phyloP scores from a whole-genome alignment of 768 basidiomycete species.

The Kwoniella sp. region DNA sequence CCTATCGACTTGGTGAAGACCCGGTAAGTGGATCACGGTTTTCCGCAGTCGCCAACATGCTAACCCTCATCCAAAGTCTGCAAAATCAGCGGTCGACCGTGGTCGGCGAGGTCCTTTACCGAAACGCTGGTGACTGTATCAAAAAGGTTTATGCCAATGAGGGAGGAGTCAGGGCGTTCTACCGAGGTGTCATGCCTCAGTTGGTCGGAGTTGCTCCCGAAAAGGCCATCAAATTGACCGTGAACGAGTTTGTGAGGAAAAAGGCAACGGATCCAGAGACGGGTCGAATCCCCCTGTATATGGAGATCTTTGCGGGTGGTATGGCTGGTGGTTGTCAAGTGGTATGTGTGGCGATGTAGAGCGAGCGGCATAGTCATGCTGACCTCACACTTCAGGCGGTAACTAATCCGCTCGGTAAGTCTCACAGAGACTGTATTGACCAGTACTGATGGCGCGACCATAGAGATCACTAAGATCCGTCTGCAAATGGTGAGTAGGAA shows the following conservation, averaged over 20 bases:
- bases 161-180: constrained; percentile 77
- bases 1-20: constrained; percentile 64
- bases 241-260: constrained; percentile 83
- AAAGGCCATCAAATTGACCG: constrained; percentile 88
- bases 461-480: constrained; percentile 45
- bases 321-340: constrained; percentile 96
- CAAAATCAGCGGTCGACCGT: constrained; percentile 97
- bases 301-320: constrained; percentile 90
- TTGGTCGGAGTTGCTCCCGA: constrained; percentile 60
- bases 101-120: constrained; percentile 93
- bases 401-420: constrained; percentile 77
- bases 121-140: constrained; percentile 92
- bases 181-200: constrained; percentile 91
- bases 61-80: constrained; percentile 61
- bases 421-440: background rate
- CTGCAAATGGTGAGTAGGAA: constrained; percentile 59
- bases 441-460: background rate
- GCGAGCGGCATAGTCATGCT: too few relatives aligned
- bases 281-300: constrained; percentile 81
- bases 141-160: constrained; percentile 91
- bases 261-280: constrained; percentile 90
- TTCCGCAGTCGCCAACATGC: too few relatives aligned
- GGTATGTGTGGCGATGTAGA: constrained; percentile 59
- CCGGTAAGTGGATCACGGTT: constrained; percentile 5
- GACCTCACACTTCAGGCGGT: constrained; percentile 56